Conservation (phyloP, 2,329 filamentous ascomycete genomes). For the Paecilomyces sp. region DNA sequence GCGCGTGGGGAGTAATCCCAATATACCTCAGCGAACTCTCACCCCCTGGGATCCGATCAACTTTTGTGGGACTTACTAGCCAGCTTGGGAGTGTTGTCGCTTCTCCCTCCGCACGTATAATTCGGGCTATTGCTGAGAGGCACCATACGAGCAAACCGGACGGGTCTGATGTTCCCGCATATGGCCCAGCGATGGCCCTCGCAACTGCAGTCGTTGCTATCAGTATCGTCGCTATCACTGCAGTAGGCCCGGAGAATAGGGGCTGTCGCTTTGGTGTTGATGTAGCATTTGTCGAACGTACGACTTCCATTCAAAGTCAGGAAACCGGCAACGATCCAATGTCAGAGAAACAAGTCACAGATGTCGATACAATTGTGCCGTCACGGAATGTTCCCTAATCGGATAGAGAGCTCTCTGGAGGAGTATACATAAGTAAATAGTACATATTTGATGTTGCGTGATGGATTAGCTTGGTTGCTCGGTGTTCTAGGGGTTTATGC, state of each 20-base stretch:
- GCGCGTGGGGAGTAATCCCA: constrained; percentile 32
- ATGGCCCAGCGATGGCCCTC: background rate
- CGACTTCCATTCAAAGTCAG: background rate
- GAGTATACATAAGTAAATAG: background rate
- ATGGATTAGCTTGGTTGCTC: background rate
- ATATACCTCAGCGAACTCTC: constrained; percentile 31
- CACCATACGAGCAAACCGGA: constrained; percentile 8
- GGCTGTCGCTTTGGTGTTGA: background rate
- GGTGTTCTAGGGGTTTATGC: background rate
- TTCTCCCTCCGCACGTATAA: constrained; percentile 36
- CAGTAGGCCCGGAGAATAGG: background rate
- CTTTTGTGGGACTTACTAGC: constrained; percentile 30
- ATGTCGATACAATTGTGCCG: background rate
- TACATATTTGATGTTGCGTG: background rate
- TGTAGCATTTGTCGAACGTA: background rate
- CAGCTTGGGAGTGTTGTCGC: constrained; percentile 35
- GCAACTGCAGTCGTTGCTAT: background rate
- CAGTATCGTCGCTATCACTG: background rate
- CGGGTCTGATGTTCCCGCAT: background rate
- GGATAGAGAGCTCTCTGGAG: background rate
- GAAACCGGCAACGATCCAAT: background rate
- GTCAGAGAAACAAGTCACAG: background rate
- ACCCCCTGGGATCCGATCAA: constrained; percentile 24
- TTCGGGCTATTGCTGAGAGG: constrained; percentile 34
- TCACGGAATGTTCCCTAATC: background rate